Evolutionary conservation across 2,329 filamentous ascomycete species (phyloP), one percentile per base, ranked within the genome.

Genomic region (Neofusicoccum sp.): DNA sequence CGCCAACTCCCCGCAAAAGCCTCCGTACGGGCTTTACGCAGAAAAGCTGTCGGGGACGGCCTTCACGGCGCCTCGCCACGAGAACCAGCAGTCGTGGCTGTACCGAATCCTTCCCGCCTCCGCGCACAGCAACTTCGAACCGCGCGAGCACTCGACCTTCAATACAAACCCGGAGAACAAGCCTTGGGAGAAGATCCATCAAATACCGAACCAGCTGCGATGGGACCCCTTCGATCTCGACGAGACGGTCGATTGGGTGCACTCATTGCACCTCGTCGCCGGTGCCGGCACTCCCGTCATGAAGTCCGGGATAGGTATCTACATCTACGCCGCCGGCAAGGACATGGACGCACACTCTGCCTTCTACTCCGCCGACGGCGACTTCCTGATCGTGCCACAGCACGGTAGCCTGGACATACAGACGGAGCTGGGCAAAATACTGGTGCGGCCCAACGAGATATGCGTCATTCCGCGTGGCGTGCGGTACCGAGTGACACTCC

Each of bases 1-100:
- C 53, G 84, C 87, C 43, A 96, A 96, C 79, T 91, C 89, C 2
- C 91, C 91, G 0, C 91, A 96, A 72, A 91, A 91, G 70, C 87
- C 87, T 0, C 83, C 89, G 0, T 85, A 86, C 65, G 91, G 90
- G 0, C 85, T 96, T 30, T 95, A 95, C 76, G 86, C 90, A 30
- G 91, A 96, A 76, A 82, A 85, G 69, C 76, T 85, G 4, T 84
- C 82, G n/a, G 83, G 82, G 16, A 85, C 82, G 2, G 82, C 83
- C 26, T 86, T 86, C 69, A 82, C 83, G 43, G 82, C 83, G 12
- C 83, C 83, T 6, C 76, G 83, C 41, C 75, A 80, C 66, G 77
- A 80, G 68, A 85, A 85, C 69, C 80, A 83, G 69, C 83, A 85
- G 67, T 77, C 82, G 62, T 86, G 83, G 83, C 75, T 86, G 16